Conservation (phyloP, 2,329 filamentous ascomycete species). For the Apiospora pterosperma region DNA sequence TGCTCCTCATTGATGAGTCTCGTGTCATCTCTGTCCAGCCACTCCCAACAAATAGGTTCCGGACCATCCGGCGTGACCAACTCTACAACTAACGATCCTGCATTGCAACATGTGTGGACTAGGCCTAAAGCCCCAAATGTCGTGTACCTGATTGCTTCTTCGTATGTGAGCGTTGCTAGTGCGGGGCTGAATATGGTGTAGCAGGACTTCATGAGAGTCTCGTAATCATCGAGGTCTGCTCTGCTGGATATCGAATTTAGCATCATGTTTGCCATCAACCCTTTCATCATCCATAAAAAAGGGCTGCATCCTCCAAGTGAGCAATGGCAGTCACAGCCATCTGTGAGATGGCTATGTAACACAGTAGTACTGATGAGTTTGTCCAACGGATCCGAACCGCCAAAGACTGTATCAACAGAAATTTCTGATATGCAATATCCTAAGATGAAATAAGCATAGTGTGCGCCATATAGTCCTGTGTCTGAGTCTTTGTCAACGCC, state of each 20-base stretch:
- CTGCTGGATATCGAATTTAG: background rate
- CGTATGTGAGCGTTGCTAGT: background rate
- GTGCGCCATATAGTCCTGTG: background rate
- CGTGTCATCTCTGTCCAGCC: no score
- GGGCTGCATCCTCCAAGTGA: background rate
- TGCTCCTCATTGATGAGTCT: constrained; percentile 2
- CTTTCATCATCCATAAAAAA: constrained; percentile 5
- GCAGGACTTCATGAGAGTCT: background rate
- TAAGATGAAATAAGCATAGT: background rate
- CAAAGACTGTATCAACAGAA: no score
- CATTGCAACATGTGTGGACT: background rate
- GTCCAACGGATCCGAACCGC: background rate
- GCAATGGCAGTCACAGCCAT: constrained; percentile 2
- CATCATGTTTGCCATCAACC: background rate
- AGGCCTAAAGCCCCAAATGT: constrained; percentile 1
- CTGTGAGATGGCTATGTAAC: background rate
- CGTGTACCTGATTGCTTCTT: background rate
- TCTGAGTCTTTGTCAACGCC: background rate
- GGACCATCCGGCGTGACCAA: no score
- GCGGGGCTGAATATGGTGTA: background rate
- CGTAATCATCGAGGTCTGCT: no score
- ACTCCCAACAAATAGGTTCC: no score
- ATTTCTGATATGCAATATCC: no score
- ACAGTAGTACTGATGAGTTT: background rate
- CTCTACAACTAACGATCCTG: no score